Conservation (phyloP, 768 basidiomycete genomes). For the Leucocoprinus sp. region DNA sequence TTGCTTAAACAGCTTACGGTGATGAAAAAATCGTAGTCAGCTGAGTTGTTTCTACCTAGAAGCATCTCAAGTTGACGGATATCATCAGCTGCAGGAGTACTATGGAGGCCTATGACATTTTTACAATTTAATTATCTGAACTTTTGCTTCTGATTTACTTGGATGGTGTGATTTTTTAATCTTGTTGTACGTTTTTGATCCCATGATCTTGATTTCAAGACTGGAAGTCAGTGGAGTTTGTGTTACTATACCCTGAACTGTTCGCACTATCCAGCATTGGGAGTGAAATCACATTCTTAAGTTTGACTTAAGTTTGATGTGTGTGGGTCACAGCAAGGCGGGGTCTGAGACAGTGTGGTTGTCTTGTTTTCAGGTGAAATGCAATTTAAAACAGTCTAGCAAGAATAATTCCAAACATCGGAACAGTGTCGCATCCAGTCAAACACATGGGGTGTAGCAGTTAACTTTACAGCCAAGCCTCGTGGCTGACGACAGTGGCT, state of each 20-base stretch:
- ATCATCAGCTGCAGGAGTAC: neutral
- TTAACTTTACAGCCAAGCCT: neutral
- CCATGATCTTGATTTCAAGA: neutral
- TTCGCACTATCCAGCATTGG: no score
- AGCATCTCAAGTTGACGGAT: slow-evolving; percentile 2
- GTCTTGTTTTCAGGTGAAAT: no score
- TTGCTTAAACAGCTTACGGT: slow-evolving; percentile 23
- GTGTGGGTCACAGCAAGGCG: no score
- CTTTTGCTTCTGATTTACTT: neutral
- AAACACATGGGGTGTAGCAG: neutral
- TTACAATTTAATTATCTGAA: slow-evolving; percentile 4
- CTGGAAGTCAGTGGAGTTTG: slow-evolving; percentile 3
- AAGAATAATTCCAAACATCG: no score
- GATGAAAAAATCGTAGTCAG: slow-evolving; percentile 1
- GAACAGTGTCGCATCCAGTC: no score
- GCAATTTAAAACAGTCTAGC: no score
- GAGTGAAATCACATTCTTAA: no score
- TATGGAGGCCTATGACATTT: neutral
- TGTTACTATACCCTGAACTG: slow-evolving; percentile 7
- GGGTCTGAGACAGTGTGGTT: no score
- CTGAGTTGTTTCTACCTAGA: neutral
- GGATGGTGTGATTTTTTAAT: neutral
- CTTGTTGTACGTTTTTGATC: slow-evolving; percentile 7
- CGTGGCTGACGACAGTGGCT: neutral
- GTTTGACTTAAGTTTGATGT: no score